Base-by-base conservation (phyloP, 371 early-diverging fungal species). In the Circinella umbellata region DNA sequence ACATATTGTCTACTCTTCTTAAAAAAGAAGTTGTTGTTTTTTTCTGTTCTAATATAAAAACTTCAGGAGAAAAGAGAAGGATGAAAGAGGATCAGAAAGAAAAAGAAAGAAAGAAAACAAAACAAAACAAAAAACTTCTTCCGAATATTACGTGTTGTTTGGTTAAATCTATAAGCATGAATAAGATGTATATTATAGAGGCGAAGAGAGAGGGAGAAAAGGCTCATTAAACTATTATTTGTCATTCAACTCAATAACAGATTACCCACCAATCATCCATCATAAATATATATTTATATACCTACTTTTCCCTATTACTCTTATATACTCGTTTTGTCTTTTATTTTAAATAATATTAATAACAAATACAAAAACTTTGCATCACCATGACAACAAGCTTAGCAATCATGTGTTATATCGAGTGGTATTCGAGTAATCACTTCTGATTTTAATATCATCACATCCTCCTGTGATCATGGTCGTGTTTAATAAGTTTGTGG, bases 391-490 rank as follows among this genome's bases (percentile, higher is more conserved):
- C 51, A 51, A 51, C 14, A 15, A 51, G 14, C 8, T 5, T 5
- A 51, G 8, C 51, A 51, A 15, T n/a, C 14, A 51, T n/a, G 63
- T 47, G 14, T 38, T 14, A 14, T 27, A 27, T 63, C 63, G 47
- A 63, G 9, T 53, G 65, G 65, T 4, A 37, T 64, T 0, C 68
- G 53, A 34, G 48, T 73, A 8, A 35, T 35, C 20, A 67, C 42
- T 47, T 70, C 66, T 13, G 66, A 66, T 14, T 76, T 73, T 51
- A 76, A 73, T 61, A 64, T 76, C 17, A 64, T 76, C 17, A 76
- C 73, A 18, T 73, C 70, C 5, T 73, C 76, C 10, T 34, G 73
- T 9, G 55, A 73, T 37, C 63, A 72, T 61, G 76, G 27, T 27
- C 27, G 76, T 9, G 69, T 68, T 5, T 76, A 27, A 27, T 27